Conservation (phyloP, 2,329 filamentous ascomycete genomes). For the Fonsecaea monophora region DNA sequence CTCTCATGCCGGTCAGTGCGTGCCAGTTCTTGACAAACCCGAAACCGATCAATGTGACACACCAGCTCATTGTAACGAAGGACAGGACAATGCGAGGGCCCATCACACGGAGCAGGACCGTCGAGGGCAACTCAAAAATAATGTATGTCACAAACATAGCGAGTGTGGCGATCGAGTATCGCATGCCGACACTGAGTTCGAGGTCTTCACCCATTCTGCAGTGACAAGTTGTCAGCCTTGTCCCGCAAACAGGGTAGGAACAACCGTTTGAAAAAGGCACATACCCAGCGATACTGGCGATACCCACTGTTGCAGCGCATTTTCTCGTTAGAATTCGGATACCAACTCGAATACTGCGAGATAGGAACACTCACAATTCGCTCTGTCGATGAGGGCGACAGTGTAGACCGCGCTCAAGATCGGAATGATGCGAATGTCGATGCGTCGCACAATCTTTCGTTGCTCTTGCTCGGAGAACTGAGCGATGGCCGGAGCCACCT, state of each 20-base stretch:
- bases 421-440: slow-evolving; percentile 41
- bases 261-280: not conserved
- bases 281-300: slow-evolving; percentile 41
- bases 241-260: not conserved
- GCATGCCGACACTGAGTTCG: slow-evolving; percentile 38
- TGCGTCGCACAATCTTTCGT: slow-evolving; percentile 5
- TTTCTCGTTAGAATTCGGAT: too few relatives aligned
- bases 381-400: slow-evolving; percentile 25
- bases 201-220: slow-evolving; percentile 41
- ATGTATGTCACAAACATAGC: slow-evolving; percentile 10
- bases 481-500: not conserved
- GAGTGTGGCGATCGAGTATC: slow-evolving; percentile 29
- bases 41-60: slow-evolving; percentile 45
- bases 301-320: slow-evolving; percentile 23
- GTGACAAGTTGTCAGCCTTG: not conserved
- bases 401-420: slow-evolving; percentile 38
- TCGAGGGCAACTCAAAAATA: slow-evolving; percentile 35
- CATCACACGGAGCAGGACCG: slow-evolving; percentile 50
- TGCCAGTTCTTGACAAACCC: slow-evolving; percentile 42
- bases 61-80: slow-evolving; percentile 13
- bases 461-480: not conserved
- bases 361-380: not conserved
- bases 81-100: slow-evolving; percentile 10
- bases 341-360: not conserved
- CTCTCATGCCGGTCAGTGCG: slow-evolving; percentile 39